A percentile compares a stretch with the other conserved stretches of the same genome.
Evolutionary conservation across 2,329 filamentous ascomycete genomes (phyloP).

Genomic region (Aspergillus sp.): DNA sequence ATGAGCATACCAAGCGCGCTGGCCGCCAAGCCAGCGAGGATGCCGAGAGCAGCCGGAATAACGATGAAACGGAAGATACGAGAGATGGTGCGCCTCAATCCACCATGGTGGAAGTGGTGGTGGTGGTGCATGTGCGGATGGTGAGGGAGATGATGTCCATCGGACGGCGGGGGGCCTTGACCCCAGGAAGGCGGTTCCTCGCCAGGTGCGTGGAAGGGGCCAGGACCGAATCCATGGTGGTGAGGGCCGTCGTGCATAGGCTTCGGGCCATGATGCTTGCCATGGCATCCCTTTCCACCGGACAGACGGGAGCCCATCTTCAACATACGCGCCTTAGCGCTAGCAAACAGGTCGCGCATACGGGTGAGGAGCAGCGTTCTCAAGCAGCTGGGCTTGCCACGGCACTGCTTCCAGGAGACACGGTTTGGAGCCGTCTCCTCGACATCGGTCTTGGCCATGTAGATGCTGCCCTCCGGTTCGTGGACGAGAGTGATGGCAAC

Average conservation of each 20-base stretch:
- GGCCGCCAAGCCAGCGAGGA: conserved; percentile 39
- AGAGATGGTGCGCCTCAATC: conserved; percentile 33
- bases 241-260: conserved; percentile 3
- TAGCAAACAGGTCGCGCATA: conserved; percentile 30
- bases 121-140: conserved; percentile 20
- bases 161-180: conserved; percentile 11
- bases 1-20: conserved; percentile 42
- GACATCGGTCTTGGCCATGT: conserved; percentile 30
- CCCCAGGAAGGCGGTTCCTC: conserved; percentile 6
- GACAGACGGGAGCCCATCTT: conserved; percentile 20
- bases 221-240: conserved; percentile 1
- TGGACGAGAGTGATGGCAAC: conserved; percentile 34
- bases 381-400: conserved; percentile 32
- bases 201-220: conserved; percentile 1
- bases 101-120: conserved; percentile 21
- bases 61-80: conserved; percentile 38
- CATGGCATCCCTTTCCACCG: conserved; percentile 25
- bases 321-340: conserved; percentile 30
- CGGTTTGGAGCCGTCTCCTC: conserved; percentile 30
- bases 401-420: conserved; percentile 37
- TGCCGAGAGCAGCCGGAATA: conserved; percentile 39
- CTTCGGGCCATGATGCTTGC: conserved; percentile 10
- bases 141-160: conserved; percentile 11
- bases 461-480: conserved; percentile 26
- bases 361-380: conserved; percentile 32